Base-by-base conservation (phyloP, 2,329 filamentous ascomycete species). In the Cercospora sesami region DNA sequence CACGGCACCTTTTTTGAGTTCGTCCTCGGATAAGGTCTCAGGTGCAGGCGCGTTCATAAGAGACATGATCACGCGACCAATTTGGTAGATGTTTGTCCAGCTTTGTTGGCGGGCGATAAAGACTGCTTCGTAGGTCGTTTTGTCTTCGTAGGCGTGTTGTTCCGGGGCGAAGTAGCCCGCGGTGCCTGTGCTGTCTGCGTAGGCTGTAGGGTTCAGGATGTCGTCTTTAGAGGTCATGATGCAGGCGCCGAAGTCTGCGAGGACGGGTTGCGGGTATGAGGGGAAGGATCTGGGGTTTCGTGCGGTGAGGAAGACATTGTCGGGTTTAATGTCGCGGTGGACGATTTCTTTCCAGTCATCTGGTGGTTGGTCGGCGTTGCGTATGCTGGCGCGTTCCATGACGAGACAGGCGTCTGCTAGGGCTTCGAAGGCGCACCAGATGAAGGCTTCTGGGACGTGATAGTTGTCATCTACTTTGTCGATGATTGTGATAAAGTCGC, bases 271-370 rank as follows among this genome's bases (percentile, higher is more conserved):
- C 2, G 60, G 59, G 28, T 63, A 67, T 0, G 36, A 45, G 1
- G n/a, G 28, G 28, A 23, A 53, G 1, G 5, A 23, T 9, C 7
- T 48, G 18, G 30, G 51, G 7, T 33, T 28, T 12, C 21, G 53
- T 9, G 26, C 1, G 55, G 33, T 26, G 23, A 66, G 48, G 21
- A 66, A 68, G 33, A 66, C 58, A 18, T 68, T 68, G 14, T 33
- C 48, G 10, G 59, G 63, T 26, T 66, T 68, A n/a, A 68, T 62
- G 36, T 68, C 66, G 4, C 39, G 33, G 26, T 68, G 69, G n/a
- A 70, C 64, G 58, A 69, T 71, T 28, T 68, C 59, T 62, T 51
- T 48, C 67, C 66, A 70, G 9, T n/a, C 16, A 5, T 8, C 30
- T 14, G 39, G 33, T 33, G 45, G 12, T 10, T 6, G 16, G 5